Base-by-base conservation (phyloP, 2,329 filamentous ascomycete genomes). In the Ophiocordyceps polyrhachis-furcata region DNA sequence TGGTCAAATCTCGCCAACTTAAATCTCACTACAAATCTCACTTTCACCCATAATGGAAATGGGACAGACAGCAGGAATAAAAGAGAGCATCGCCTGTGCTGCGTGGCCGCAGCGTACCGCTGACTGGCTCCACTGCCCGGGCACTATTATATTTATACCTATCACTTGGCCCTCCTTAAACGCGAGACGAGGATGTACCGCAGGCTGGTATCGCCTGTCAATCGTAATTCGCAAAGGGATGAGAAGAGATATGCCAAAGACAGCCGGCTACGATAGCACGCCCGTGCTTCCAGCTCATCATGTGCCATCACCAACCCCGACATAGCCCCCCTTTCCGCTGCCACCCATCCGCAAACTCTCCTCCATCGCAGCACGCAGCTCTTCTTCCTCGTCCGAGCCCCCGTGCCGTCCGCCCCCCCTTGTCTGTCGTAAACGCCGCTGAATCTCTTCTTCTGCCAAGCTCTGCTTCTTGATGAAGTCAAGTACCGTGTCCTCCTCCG, bases 391-490 rank as follows among this genome's bases (percentile, higher is more conserved):
- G 3, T 41, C 43, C 1, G 8, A n/a, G 5, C 25, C 41, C 3
- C 23, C 20, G 43, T 77, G 69, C 38, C 70, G 64, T 19, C 9
- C 35, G 7, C 2, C n/a, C 20, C 38, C 19, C 56, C 17, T 53
- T 58, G 1, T 56, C 61, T 49, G 59, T 62, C 0, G 47, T 43
- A 53, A 50, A 31, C 56, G 52, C 44, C 57, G 51, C 12, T 64
- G 60, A 43, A 58, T 68, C 56, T 78, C 68, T 50, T 79, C 78
- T 60, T 89, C 83, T 0, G 73, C 69, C 40, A 85, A 56, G 57
- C 81, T 86, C 63, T 87, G 81, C 64, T 78, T 81, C 67, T 81
- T 83, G 38, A 86, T 71, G 58, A 84, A 86, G 53, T 86, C 81
- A 56, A 88, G 59, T 9, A 87, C 74, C 47, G 82, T 76, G 46